Conservation (phyloP, 192 early-diverging fungal genomes). For the Irineochytrium annulatum region DNA sequence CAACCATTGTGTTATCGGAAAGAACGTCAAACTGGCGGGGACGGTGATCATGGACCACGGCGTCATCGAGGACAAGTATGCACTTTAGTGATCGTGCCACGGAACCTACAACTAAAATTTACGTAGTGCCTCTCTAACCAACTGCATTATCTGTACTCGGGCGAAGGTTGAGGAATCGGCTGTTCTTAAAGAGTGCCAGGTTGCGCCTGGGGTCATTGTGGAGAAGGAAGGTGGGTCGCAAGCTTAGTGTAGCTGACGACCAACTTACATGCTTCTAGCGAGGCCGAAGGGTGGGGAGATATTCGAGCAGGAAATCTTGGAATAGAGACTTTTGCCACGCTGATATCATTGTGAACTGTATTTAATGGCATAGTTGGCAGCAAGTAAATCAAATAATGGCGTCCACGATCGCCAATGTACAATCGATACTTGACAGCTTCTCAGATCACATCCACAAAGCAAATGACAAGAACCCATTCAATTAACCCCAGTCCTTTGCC, state of each 20-base stretch:
- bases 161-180: constrained; percentile 72
- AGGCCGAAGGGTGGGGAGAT: constrained; percentile 2
- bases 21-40: constrained; percentile 91
- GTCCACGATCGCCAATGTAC: not conserved
- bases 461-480: too few relatives aligned
- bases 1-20: constrained; percentile 90
- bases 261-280: not conserved
- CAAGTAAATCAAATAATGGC: not conserved
- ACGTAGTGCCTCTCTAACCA: constrained; percentile 79
- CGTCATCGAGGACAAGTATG: constrained; percentile 80
- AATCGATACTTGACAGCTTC: too few relatives aligned
- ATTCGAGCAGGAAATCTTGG: too few relatives aligned
- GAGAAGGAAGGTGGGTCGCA: constrained; percentile 56
- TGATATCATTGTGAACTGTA: not conserved
- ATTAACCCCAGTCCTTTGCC: too few relatives aligned
- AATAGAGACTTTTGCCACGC: constrained; percentile 10
- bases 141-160: constrained; percentile 81
- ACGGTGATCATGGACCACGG: constrained; percentile 96
- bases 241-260: not conserved
- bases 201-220: constrained; percentile 63
- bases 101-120: not conserved
- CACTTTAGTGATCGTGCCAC: not conserved
- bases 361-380: not conserved
- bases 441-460: too few relatives aligned
- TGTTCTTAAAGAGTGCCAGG: constrained; percentile 85